Percentiles rank a stretch among this genome's conserved stretches.
Evolutionary conservation across 2,329 filamentous ascomycete genomes (phyloP).

Genomic region (Coniochaeta sp.): DNA sequence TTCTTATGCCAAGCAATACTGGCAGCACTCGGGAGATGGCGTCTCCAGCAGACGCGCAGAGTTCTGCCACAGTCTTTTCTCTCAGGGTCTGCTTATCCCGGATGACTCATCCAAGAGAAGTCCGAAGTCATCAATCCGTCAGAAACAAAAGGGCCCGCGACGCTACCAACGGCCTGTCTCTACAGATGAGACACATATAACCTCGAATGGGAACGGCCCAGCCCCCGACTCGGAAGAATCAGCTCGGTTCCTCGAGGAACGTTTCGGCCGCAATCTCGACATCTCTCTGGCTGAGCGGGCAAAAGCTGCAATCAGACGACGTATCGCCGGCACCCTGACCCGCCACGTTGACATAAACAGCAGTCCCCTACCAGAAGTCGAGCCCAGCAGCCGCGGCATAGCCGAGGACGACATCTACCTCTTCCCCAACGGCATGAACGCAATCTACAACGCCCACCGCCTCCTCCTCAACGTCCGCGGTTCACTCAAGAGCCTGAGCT

Average conservation of each 20-base stretch:
- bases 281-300: conserved; percentile 72
- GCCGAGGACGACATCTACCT: conserved; percentile 82
- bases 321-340: conserved; percentile 81
- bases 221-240: conserved; percentile 43
- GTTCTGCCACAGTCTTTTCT: conserved; percentile 72
- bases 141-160: conserved; percentile 60
- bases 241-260: conserved; percentile 79
- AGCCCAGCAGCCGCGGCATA: conserved; percentile 44
- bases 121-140: conserved; percentile 14
- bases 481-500: conserved; percentile 73
- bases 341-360: conserved; percentile 58
- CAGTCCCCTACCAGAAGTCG: conserved; percentile 38
- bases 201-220: background rate
- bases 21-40: conserved; percentile 94
- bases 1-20: conserved; percentile 80
- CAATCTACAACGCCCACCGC: conserved; percentile 84
- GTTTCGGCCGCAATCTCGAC: conserved; percentile 87
- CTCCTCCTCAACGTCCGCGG: conserved; percentile 53
- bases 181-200: conserved; percentile 22
- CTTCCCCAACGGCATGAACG: conserved; percentile 86
- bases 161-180: conserved; percentile 62
- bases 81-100: conserved; percentile 51
- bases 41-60: conserved; percentile 86
- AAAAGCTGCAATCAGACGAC: conserved; percentile 74
- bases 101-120: conserved; percentile 11